Base-by-base conservation (phyloP, 2,329 filamentous ascomycete genomes). In the Davidsoniella eucalypti region DNA sequence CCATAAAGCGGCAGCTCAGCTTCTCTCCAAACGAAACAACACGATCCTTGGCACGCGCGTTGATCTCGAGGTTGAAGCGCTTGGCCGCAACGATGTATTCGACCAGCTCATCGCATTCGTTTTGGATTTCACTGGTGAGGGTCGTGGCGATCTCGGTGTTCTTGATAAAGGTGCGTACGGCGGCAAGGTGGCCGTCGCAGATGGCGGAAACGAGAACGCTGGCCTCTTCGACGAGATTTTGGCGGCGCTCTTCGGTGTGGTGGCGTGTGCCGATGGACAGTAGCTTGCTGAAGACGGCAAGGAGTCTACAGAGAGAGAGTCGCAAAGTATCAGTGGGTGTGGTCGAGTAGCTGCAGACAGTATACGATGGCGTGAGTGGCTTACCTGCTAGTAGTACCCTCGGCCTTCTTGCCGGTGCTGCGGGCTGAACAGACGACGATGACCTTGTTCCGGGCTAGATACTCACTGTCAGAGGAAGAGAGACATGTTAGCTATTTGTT, bases 21-120 rank as follows among this genome's bases (percentile, higher is more conserved):
- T 94, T 96, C 72, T 98, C 92, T 50, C 92, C 92, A 58, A 92
- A 87, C 63, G 87, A 93, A 54, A 96, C 82, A 55, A 98, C 86
- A 58, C 90, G 83, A 61, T 92, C 85, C 63, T 87, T 85, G 53
- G 81, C 82, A 58, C 82, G 75, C 5, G 82, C 76, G 61, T 85
- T 86, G 60, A 88, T 83, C 63, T 88, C 84, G 40, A 82, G 68
- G 60, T 80, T 77, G 65, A 80, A 82, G 55, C 77, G 70, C 62
- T 76, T 77, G 8, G 76, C 74, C 1, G 76, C 78, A 29, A 71
- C 66, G 52, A 80, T 72, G 59, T 81, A 92, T 65, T 87, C 87
- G 56, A 82, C 69, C 53, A 96, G 75, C 61, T 82, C 80, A 57
- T 80, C 73, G 61, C 88, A 96, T 65, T 96, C 88, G 39, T 71